Conservation (phyloP, 805 yeast genomes). For the Candida lessepsii region DNA sequence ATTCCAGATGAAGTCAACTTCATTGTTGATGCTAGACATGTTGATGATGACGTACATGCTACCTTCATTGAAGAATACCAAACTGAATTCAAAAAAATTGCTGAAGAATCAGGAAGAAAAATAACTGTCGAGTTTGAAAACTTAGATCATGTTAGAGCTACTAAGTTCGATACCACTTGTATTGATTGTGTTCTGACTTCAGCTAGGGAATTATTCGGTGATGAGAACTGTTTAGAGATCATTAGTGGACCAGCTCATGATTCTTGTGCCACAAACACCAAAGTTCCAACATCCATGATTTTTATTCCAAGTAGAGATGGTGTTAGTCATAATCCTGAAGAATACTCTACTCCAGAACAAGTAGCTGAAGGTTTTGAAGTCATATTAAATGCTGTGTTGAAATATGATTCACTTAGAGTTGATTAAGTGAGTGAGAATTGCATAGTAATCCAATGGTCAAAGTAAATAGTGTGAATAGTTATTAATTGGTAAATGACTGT, state of each 20-base stretch:
- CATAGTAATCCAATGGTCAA: too few species aligned
- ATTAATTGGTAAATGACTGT: too few species aligned
- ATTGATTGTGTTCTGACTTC: conserved; percentile 51
- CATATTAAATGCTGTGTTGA: conserved; percentile 45
- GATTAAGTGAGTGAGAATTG: not conserved
- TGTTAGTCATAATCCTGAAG: conserved; percentile 59
- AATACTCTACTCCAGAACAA: conserved; percentile 63
- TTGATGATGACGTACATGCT: conserved; percentile 41
- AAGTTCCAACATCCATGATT: conserved; percentile 71
- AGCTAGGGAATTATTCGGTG: conserved; percentile 50
- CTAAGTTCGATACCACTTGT: conserved; percentile 53
- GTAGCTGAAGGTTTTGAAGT: conserved; percentile 59
- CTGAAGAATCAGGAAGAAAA: conserved; percentile 27
- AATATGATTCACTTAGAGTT: conserved; percentile 25
- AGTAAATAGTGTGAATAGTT: too few species aligned
- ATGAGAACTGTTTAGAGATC: conserved; percentile 43
- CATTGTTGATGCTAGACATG: conserved; percentile 61
- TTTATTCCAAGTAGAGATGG: conserved; percentile 50
- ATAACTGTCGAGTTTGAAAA: conserved; percentile 41
- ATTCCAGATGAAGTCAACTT: conserved; percentile 62
- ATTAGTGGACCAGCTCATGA: conserved; percentile 77
- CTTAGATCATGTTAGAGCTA: conserved; percentile 53
- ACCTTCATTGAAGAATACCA: conserved; percentile 37
- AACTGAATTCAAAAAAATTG: conserved; percentile 34
- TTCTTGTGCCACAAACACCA: conserved; percentile 55